These are phyloP conservation scores for Esteya vermicola DNA, from an alignment of 2,329 filamentous ascomycete genomes.

Conservation along the genomic window DNA sequence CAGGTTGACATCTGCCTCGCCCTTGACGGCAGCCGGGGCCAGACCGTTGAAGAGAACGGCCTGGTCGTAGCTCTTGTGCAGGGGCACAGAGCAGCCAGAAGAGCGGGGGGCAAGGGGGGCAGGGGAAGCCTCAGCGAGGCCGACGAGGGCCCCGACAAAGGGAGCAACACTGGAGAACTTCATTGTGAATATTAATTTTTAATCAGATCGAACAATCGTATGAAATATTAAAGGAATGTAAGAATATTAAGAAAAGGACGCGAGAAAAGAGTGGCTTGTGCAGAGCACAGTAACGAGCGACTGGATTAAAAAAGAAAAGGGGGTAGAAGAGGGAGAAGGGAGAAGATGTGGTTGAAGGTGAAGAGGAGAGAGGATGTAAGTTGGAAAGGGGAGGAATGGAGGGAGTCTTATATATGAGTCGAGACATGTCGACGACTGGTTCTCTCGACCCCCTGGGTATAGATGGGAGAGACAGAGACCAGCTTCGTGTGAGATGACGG, in stretches of 20 bases:
- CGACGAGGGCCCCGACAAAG: constrained; percentile 7
- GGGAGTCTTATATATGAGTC: no score
- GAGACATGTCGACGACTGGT: no score
- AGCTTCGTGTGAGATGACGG: no score
- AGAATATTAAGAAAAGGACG: no score
- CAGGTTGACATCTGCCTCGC: constrained; percentile 8
- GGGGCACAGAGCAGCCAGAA: background rate
- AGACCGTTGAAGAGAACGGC: constrained; percentile 11
- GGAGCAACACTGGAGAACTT: constrained; percentile 6
- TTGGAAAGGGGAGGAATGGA: background rate
- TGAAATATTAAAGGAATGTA: background rate
- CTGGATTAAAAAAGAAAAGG: background rate
- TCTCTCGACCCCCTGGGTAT: no score
- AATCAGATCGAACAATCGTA: no score
- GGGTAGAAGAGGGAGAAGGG: background rate
- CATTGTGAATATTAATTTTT: constrained; percentile 5
- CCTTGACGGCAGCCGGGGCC: constrained; percentile 4
- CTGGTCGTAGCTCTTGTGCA: constrained; percentile 9
- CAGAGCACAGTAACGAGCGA: background rate
- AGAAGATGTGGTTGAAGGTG: background rate
- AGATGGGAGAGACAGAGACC: no score
- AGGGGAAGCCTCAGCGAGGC: constrained; percentile 8
- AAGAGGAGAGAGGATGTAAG: background rate
- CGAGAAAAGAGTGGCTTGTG: background rate
- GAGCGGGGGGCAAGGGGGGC: background rate